Conservation (phyloP, 768 basidiomycete genomes). For the Rhodotorula paludigena region DNA sequence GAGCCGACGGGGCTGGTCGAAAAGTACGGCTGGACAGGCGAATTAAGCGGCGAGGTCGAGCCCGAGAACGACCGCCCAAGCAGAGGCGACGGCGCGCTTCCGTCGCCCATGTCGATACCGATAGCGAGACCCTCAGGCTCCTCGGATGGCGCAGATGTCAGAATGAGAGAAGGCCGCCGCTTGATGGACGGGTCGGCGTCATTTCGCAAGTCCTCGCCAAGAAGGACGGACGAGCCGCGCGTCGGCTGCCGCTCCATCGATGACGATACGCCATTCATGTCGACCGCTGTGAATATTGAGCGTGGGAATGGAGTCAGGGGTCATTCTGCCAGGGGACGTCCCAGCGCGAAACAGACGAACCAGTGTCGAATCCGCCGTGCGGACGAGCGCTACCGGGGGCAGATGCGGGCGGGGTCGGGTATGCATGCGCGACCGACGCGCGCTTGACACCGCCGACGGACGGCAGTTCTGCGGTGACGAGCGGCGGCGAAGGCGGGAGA, state of each 20-base stretch:
- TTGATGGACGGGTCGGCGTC: neutral
- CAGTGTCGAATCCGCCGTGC: slow-evolving; percentile 10
- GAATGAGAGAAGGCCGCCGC: slow-evolving; percentile 30
- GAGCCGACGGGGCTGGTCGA: slow-evolving; percentile 27
- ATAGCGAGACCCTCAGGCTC: slow-evolving; percentile 28
- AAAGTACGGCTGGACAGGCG: slow-evolving; percentile 17
- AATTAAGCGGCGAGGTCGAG: slow-evolving; percentile 15
- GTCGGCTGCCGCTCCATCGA: neutral
- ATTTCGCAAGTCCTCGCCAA: slow-evolving; percentile 21
- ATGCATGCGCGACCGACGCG: neutral
- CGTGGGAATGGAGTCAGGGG: no score
- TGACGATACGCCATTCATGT: neutral
- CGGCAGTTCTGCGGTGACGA: neutral
- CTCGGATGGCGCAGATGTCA: slow-evolving; percentile 29
- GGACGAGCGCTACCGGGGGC: slow-evolving; percentile 4
- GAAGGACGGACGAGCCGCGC: slow-evolving; percentile 14
- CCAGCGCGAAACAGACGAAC: no score
- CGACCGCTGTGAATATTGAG: neutral
- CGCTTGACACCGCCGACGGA: neutral
- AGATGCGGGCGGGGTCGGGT: slow-evolving; percentile 25
- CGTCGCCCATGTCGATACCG: slow-evolving; percentile 15
- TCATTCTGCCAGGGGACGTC: no score
- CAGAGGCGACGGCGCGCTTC: neutral
- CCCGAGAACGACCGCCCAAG: slow-evolving; percentile 22
- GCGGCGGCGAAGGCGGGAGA: slow-evolving; percentile 20